A percentile compares a stretch with the other conserved stretches of the same genome.
phyloP scores from a whole-genome alignment of 2,329 filamentous ascomycete species.

The Aspergillus uvarum region DNA sequence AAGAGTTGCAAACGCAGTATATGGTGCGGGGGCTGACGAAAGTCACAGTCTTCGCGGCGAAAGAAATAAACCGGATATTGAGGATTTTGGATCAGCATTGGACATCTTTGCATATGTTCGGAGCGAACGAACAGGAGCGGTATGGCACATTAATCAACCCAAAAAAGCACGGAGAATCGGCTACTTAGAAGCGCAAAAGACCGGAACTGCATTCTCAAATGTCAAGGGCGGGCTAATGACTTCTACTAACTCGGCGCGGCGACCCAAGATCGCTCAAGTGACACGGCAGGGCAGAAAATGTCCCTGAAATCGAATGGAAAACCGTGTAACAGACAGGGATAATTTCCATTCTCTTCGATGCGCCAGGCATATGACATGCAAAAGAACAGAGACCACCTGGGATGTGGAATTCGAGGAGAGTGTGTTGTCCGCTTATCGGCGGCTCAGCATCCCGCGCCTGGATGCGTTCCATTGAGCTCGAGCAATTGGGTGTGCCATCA shows the following conservation, averaged over 20 bases:
- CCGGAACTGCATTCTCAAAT: slow-evolving; percentile 3
- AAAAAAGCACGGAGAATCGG: slow-evolving; percentile 20
- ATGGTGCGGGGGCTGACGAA: slow-evolving; percentile 18
- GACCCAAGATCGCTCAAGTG: slow-evolving; percentile 20
- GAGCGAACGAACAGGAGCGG: background rate
- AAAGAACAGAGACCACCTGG: slow-evolving; percentile 7
- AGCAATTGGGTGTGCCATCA: slow-evolving; percentile 15
- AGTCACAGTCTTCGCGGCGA: slow-evolving; percentile 19
- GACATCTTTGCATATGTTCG: slow-evolving; percentile 36
- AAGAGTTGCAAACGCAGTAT: slow-evolving; percentile 1
- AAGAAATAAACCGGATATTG: slow-evolving; percentile 24
- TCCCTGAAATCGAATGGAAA: slow-evolving; percentile 10
- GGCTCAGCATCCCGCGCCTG: slow-evolving; percentile 9
- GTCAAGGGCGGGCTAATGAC: slow-evolving; percentile 13
- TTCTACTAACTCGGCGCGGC: slow-evolving; percentile 20
- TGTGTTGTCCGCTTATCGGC: slow-evolving; percentile 13
- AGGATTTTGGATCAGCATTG: slow-evolving; percentile 26
- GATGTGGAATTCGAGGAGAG: slow-evolving; percentile 3
- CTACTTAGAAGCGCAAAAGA: slow-evolving; percentile 7
- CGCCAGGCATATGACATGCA: slow-evolving; percentile 5
- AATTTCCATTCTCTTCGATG: background rate
- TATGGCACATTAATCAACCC: background rate
- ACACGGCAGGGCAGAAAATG: slow-evolving; percentile 14
- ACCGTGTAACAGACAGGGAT: slow-evolving; percentile 22
- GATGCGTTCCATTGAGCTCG: slow-evolving; percentile 12